phyloP scores from a whole-genome alignment of 768 basidiomycete species.

The Boletales sp. region DNA sequence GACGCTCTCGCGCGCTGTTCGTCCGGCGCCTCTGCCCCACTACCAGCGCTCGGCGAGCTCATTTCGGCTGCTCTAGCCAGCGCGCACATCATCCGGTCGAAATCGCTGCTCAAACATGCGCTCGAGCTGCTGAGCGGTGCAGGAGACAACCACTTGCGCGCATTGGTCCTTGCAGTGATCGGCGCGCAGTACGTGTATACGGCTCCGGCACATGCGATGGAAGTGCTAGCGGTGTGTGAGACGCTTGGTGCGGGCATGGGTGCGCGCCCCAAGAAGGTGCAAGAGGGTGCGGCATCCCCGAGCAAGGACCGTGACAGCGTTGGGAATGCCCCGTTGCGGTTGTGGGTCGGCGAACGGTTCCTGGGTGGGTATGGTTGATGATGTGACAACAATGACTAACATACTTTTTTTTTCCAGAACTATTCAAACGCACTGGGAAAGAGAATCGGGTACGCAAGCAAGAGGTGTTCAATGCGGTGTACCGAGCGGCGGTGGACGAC shows the following conservation, averaged over 20 bases:
- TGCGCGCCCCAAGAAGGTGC: constrained; percentile 25
- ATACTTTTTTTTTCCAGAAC: constrained; percentile 35
- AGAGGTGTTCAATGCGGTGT: constrained; percentile 38
- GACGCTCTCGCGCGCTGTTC: constrained; percentile 27
- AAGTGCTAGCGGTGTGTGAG: constrained; percentile 64
- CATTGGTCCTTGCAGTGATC: constrained; percentile 62
- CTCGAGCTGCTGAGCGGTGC: constrained; percentile 54
- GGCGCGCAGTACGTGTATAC: constrained; percentile 73
- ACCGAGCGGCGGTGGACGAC: constrained; percentile 23
- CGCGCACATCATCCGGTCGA: constrained; percentile 28
- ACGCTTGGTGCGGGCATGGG: constrained; percentile 72
- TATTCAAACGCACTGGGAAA: constrained; percentile 57
- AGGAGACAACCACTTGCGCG: constrained; percentile 71
- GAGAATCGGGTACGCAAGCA: constrained; percentile 46
- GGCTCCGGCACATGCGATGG: constrained; percentile 60
- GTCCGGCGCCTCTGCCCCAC: constrained; percentile 15
- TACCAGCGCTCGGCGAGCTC: constrained; percentile 12
- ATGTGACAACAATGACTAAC: background rate
- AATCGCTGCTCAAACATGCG: constrained; percentile 51
- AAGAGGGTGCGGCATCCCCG: constrained; percentile 7
- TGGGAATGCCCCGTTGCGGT: constrained; percentile 61
- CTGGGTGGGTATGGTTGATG: constrained; percentile 42
- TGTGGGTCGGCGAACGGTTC: constrained; percentile 73
- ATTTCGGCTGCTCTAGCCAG: constrained; percentile 18
- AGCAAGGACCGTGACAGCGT: constrained; percentile 33